Percentiles rank a stretch among this genome's conserved stretches.
Conservation (phyloP, 768 basidiomycete species). For the Rhodotorula toruloides region DNA sequence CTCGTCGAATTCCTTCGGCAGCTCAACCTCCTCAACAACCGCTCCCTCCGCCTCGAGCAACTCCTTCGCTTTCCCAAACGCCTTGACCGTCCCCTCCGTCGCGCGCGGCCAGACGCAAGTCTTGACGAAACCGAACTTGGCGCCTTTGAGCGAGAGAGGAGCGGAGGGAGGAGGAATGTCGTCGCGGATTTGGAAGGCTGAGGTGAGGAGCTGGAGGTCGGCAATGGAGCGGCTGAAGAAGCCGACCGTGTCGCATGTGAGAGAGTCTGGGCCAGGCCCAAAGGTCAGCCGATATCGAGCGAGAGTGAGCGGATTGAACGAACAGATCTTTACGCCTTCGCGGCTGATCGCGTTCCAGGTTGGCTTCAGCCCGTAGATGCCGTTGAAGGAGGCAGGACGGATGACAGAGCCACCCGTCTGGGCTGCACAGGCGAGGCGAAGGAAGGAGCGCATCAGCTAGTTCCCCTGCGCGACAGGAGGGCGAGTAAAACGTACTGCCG, state of each 20-base stretch:
- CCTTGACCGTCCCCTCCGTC: constrained; percentile 25
- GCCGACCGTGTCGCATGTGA: constrained; percentile 45
- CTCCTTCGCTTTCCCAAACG: constrained; percentile 39
- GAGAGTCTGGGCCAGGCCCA: constrained; percentile 1
- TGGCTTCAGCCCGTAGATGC: constrained; percentile 45
- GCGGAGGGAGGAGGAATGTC: constrained; percentile 35
- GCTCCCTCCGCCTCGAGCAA: constrained; percentile 42
- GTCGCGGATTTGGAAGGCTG: constrained; percentile 40
- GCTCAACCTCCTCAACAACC: constrained; percentile 42
- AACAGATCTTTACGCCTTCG: constrained; percentile 43
- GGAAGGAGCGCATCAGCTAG: background rate
- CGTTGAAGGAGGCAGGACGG: constrained; percentile 45
- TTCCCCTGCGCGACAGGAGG: background rate
- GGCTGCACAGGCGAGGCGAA: background rate
- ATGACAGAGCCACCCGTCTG: constrained; percentile 43
- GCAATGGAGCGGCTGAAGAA: constrained; percentile 44
- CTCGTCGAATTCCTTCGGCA: constrained; percentile 42
- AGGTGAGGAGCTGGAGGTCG: constrained; percentile 43
- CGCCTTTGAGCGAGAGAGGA: constrained; percentile 37
- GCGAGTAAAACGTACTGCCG: constrained; percentile 39
- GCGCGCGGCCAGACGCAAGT: constrained; percentile 35
- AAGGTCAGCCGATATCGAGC: background rate
- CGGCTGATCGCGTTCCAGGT: constrained; percentile 45
- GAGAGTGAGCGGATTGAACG: background rate
- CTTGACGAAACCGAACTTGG: constrained; percentile 43